Evolutionary conservation across 2,329 filamentous ascomycete genomes (phyloP), one percentile per base, ranked within the genome.

Genomic region (Xylariaceae sp.): DNA sequence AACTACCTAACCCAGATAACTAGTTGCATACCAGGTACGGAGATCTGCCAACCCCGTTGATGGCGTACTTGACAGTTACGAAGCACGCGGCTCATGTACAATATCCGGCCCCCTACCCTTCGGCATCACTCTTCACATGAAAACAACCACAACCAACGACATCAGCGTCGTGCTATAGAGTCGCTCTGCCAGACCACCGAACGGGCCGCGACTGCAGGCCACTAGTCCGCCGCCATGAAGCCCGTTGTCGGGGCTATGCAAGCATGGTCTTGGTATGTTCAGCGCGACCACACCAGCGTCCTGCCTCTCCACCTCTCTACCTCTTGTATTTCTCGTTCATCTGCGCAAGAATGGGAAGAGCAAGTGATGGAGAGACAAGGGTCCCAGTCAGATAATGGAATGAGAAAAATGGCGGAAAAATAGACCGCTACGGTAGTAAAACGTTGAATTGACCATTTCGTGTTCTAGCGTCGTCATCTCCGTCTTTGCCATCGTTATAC

Each of bases 241-340:
- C 92, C 92, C 64, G 79, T 97, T 70, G 89, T 97, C 65, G 88
- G 89, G 69, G 86, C 90, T 63, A 82, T 92, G 76, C 92, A 95
- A 76, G 92, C 92, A 68, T 96, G 92, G 91, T 89, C 86, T 77
- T 96, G 92, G 92, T 96, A 78, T 69, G 84, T 72, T 55, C 45
- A n/a, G 15, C 30, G 8, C 32, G 19, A 18, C 43, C 52, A 6
- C 12, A 8, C 13, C 32, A 12, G 15, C 32, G 13, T 12, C 32
- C 39, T 10, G 16, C 18, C n/a, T 41, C 39, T n/a, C 19, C 39
- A 13, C 36, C 41, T 53, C 48, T 41, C 42, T 36, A 36, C 49
- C 45, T 49, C 29, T 37, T 19, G 39, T 46, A 42, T 46, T 5
- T 26, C 15, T 43, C 41, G 5, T 46, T 45, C 43, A 21, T 47